Percentiles rank a stretch among this genome's conserved stretches.
These are phyloP conservation scores for Detonula confervacea DNA, from an alignment of 352 stramenopile genomes.

Conservation along the genomic window DNA sequence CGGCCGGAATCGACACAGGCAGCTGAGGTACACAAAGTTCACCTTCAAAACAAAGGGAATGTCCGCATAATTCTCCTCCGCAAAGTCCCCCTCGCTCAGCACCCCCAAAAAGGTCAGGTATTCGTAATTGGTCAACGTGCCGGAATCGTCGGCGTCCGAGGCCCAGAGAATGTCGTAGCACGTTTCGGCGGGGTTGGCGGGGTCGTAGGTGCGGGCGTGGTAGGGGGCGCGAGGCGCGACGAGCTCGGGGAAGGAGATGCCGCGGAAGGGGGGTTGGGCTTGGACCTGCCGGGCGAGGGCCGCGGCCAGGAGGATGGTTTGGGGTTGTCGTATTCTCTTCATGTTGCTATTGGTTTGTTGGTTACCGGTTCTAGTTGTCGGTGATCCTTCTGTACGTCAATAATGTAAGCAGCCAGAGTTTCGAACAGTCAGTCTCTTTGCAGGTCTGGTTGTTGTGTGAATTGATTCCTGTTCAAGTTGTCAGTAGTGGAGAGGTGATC, in stretches of 20 bases:
- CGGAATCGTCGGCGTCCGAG: slow-evolving; percentile 64
- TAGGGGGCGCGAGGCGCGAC: background rate
- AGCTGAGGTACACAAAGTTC: slow-evolving; percentile 75
- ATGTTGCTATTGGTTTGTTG: too few species aligned
- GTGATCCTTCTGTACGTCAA: too few species aligned
- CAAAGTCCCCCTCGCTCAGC: slow-evolving; percentile 49
- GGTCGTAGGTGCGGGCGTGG: slow-evolving; percentile 35
- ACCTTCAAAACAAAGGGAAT: slow-evolving; percentile 64
- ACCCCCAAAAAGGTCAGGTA: slow-evolving; percentile 63
- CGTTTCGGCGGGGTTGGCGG: slow-evolving; percentile 26
- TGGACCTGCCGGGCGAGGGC: background rate
- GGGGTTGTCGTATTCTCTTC: too few species aligned
- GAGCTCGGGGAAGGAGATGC: background rate
- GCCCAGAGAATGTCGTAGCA: slow-evolving; percentile 63
- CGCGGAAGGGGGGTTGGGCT: background rate
- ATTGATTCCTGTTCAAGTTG: too few species aligned
- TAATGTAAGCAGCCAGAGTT: too few species aligned
- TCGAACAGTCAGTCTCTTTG: too few species aligned
- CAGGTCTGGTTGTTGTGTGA: too few species aligned
- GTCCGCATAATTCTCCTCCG: slow-evolving; percentile 46
- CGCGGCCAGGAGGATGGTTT: slow-evolving; percentile 3
- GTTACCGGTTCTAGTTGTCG: too few species aligned
- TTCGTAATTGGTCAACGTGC: slow-evolving; percentile 57
- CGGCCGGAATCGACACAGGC: slow-evolving; percentile 52
- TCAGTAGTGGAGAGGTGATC: too few species aligned